Percentiles rank a stretch among this genome's conserved stretches.
phyloP scores from a whole-genome alignment of 768 basidiomycete genomes.

The Termitomyces sp. region DNA sequence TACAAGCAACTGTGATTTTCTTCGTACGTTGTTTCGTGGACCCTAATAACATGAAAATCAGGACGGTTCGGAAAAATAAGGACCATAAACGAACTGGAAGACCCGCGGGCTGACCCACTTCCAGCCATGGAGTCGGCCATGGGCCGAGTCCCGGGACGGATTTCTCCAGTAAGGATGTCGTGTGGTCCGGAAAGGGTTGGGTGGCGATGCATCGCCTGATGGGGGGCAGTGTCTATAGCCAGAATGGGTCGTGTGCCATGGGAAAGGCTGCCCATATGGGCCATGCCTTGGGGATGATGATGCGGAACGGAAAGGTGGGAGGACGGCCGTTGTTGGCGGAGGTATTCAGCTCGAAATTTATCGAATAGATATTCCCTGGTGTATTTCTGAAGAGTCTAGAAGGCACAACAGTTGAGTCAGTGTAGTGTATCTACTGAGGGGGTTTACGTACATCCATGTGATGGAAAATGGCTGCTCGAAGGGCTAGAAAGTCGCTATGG shows the following conservation, averaged over 20 bases:
- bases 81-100: conserved; percentile 34
- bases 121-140: conserved; percentile 37
- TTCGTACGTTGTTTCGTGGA: conserved; percentile 69
- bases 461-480: conserved; percentile 79
- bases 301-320: conserved; percentile 45
- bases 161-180: conserved; percentile 43
- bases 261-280: conserved; percentile 44
- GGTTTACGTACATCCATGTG: conserved; percentile 74
- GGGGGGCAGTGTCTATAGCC: conserved; percentile 60
- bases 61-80: conserved; percentile 19
- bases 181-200: conserved; percentile 42
- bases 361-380: conserved; percentile 81
- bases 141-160: conserved; percentile 40
- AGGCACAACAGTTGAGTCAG: conserved; percentile 6
- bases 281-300: conserved; percentile 27
- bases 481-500: conserved; percentile 78
- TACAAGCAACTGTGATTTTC: conserved; percentile 88
- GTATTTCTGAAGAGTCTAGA: conserved; percentile 80
- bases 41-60: conserved; percentile 31
- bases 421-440: conserved; percentile 14
- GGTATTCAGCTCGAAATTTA: conserved; percentile 65
- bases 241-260: conserved; percentile 53
- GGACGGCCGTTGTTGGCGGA: conserved; percentile 43
- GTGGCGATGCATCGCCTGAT: conserved; percentile 40
- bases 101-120: conserved; percentile 29